These are phyloP conservation scores for Posidonia oceanica DNA, from an alignment of 116 monocot species.

Conservation along the genomic window DNA sequence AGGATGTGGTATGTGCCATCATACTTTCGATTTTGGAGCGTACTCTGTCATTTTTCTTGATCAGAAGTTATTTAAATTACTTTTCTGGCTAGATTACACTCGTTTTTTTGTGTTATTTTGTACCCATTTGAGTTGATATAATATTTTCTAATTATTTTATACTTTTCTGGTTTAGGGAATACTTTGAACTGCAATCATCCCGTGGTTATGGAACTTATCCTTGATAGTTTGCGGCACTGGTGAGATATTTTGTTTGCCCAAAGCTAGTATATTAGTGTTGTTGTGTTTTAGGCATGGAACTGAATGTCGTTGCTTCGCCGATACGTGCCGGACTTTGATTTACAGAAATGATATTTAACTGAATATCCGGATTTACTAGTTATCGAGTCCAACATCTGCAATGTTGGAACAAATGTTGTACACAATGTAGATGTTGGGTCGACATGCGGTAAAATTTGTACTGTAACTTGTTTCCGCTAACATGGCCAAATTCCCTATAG, in stretches of 20 bases:
- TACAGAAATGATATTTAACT: no score
- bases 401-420: no score
- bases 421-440: no score
- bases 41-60: not conserved
- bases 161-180: conserved; percentile 49
- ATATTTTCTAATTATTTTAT: conserved; percentile 1
- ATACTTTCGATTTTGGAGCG: not conserved
- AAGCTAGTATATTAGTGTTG: not conserved
- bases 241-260: conserved; percentile 15
- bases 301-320: no score
- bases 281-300: not conserved
- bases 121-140: not conserved
- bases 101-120: not conserved
- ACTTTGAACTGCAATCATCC: conserved; percentile 98
- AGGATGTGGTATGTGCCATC: conserved; percentile 68
- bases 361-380: no score
- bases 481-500: no score
- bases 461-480: no score
- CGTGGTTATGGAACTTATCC: conserved; percentile 91
- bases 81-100: not conserved
- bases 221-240: conserved; percentile 96
- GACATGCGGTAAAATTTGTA: no score
- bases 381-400: no score
- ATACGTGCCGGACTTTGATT: no score
- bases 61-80: not conserved